Base-by-base conservation (phyloP, 208 protist genomes). In the Naegleria fowleri region DNA sequence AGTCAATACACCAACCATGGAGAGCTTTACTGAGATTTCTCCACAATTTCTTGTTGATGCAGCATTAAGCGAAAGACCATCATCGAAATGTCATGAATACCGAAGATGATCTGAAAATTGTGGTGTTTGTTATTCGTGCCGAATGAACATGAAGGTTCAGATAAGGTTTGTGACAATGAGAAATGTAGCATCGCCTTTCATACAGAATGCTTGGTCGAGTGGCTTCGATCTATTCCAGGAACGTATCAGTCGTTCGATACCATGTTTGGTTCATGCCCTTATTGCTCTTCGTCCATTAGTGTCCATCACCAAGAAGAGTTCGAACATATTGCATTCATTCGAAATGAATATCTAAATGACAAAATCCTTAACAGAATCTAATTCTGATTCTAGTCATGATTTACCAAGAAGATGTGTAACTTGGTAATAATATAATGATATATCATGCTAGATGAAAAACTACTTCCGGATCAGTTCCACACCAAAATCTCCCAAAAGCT, bases 141-240 rank as follows among this genome's bases (percentile, higher is more conserved):
- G 36, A 41, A 19, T 90, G 5, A 86, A 92, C 22, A 39, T 22
- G 5, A 41, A 58, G n/a, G 11, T 85, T 7, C 90, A 22, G 83
- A 87, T 83, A 87, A 90, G 38, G n/a, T 92, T 38, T 92, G 90
- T 39, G 90, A 92, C 16, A 92, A 91, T 75, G 19, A 25, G 5
- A 41, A 41, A 39, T 92, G 90, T 90, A 9, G 48, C 13, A 67
- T 38, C 19, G 25, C 84, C 11, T 92, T 90, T 36, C 90, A 92
- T 58, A 67, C 29, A 38, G 19, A 41, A 19, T 91, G 90, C 43
- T 33, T 91, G 1, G 9, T 76, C 25, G 40, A 91, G 25, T 91
- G 90, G 90, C 38, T 91, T 0, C 67, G 90, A 83, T 36, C 79
- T 39, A 33, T 86, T 19, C 67, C 76, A 36, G 38, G 43, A 36